Conservation (phyloP, 331 rosid species). For the Quercus phellos region DNA sequence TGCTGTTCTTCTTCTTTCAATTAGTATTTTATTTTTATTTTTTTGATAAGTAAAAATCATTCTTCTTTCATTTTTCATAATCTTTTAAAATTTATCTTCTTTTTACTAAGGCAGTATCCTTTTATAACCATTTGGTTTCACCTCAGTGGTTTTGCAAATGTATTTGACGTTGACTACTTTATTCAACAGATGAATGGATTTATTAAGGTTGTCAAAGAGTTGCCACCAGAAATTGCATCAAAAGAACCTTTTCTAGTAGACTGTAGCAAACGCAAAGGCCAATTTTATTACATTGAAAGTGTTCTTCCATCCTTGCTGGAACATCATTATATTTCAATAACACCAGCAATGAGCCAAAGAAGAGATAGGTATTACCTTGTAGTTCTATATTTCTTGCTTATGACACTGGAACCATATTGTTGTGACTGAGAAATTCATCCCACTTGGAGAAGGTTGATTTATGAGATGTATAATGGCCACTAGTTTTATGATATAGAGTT, state of each 20-base stretch:
- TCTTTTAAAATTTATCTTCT: no score
- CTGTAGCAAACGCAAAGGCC: slow-evolving; percentile 88
- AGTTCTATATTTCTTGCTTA: neutral
- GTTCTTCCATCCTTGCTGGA: slow-evolving; percentile 47
- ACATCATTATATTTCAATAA: slow-evolving; percentile 56
- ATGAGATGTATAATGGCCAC: neutral
- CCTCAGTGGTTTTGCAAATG: slow-evolving; percentile 82
- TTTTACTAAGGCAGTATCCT: neutral
- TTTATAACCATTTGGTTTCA: slow-evolving; percentile 17
- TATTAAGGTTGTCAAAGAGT: slow-evolving; percentile 60
- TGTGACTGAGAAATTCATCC: neutral
- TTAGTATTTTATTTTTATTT: no score
- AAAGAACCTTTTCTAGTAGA: slow-evolving; percentile 69
- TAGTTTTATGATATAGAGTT: neutral
- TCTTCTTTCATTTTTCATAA: no score
- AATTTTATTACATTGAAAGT: slow-evolving; percentile 75
- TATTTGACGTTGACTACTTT: slow-evolving; percentile 78
- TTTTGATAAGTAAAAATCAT: no score
- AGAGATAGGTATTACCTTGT: slow-evolving; percentile 60
- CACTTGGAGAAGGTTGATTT: neutral
- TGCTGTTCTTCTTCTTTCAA: neutral
- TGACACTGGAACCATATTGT: neutral
- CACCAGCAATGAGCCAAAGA: slow-evolving; percentile 88
- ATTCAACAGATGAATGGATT: slow-evolving; percentile 58
- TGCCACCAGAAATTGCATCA: slow-evolving; percentile 58